Evolutionary conservation across 2,329 filamentous ascomycete genomes (phyloP).

Genomic region (Trichoderma asperellum): DNA sequence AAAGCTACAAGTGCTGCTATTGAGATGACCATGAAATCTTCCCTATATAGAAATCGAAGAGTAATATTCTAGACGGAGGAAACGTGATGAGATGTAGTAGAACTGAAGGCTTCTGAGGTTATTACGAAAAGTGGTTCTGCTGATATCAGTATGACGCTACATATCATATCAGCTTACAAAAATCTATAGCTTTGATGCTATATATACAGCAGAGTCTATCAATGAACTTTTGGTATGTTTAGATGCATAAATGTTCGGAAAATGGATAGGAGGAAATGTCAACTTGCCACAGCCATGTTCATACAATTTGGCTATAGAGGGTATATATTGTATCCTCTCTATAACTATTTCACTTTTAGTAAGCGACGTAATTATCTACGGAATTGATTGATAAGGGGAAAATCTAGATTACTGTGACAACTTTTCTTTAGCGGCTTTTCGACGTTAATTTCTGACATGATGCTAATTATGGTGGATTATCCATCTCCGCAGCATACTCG

Average conservation of each 20-base stretch:
- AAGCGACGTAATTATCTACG: background rate
- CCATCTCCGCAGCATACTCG: background rate
- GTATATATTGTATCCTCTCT: background rate
- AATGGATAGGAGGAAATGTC: too few species aligned
- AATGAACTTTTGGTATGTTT: background rate
- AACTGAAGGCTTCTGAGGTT: background rate
- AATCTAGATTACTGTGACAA: background rate
- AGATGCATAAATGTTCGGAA: too few species aligned
- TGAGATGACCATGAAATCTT: accelerated
- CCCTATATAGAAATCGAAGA: background rate
- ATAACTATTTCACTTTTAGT: background rate
- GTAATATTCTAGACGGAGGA: background rate
- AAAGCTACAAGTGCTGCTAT: background rate
- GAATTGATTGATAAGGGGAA: background rate
- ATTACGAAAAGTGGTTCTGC: background rate
- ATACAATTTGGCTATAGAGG: background rate
- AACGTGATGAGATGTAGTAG: background rate
- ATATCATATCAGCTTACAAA: background rate
- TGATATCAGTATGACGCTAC: background rate
- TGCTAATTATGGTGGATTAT: background rate
- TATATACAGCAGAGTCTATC: background rate
- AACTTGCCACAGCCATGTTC: background rate
- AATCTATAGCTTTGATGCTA: background rate
- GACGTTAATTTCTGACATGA: background rate
- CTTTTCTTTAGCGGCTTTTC: background rate